A percentile compares a stretch with the other conserved stretches of the same genome.
phyloP scores from a whole-genome alignment of 352 stramenopile species.

The Globisporangium sylvaticum region DNA sequence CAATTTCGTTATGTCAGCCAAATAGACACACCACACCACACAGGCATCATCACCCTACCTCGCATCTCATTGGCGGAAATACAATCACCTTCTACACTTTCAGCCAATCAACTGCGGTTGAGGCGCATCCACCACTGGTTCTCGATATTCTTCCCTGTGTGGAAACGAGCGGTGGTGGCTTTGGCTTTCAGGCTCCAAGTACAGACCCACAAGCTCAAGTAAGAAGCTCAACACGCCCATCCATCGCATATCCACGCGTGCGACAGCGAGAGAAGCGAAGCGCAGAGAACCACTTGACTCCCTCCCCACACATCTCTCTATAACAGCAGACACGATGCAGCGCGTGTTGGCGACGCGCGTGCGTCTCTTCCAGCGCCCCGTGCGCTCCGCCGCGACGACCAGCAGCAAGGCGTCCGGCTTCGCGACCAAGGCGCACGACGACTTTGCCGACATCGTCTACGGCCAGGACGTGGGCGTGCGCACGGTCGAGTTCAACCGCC shows the following conservation, averaged over 20 bases:
- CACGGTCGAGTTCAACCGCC: conserved; percentile 89
- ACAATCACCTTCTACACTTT: neutral
- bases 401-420: conserved; percentile 12
- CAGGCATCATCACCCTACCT: neutral
- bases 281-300: neutral
- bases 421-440: conserved; percentile 35
- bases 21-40: neutral
- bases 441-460: conserved; percentile 72
- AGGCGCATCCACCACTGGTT: conserved; percentile 9
- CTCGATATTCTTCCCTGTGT: conserved; percentile 8
- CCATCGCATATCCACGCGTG: neutral
- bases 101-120: conserved; percentile 20
- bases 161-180: conserved; percentile 8
- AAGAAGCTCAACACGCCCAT: neutral
- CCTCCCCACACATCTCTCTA: neutral
- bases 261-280: neutral
- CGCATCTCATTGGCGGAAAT: conserved; percentile 27
- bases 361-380: conserved; percentile 57
- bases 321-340: conserved; percentile 31
- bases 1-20: neutral
- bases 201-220: neutral
- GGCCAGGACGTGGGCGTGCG: conserved; percentile 74
- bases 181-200: neutral
- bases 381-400: conserved; percentile 15
- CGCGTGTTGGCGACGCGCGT: conserved; percentile 45